phyloP scores from a whole-genome alignment of 257 asterid genomes.

The Petunia axillaris region DNA sequence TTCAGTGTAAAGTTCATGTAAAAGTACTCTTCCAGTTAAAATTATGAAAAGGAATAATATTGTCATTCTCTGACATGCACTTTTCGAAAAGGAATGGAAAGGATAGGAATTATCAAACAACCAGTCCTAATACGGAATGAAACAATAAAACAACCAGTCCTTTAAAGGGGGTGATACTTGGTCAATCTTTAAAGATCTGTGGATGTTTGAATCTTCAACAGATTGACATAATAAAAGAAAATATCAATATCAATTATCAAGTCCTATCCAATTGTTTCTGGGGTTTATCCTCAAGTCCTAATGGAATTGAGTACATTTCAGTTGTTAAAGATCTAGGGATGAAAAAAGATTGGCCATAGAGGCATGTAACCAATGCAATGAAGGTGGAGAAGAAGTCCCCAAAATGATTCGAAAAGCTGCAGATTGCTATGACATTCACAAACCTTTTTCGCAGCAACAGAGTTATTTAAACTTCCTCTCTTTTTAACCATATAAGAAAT shows the following conservation, averaged over 20 bases:
- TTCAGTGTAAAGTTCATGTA: too few relatives aligned
- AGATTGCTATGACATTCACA: constrained; percentile 73
- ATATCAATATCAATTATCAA: background rate
- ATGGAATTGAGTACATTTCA: constrained; percentile 44
- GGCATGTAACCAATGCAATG: constrained; percentile 93
- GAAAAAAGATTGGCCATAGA: constrained; percentile 82
- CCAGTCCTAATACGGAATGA: background rate
- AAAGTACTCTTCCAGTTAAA: too few relatives aligned
- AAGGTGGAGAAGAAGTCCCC: constrained; percentile 83
- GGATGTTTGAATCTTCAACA: background rate
- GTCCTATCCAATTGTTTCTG: constrained; percentile 3
- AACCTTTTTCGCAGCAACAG: constrained; percentile 45
- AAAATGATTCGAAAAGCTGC: constrained; percentile 85
- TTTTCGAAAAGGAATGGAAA: too few relatives aligned
- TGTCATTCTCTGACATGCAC: too few relatives aligned
- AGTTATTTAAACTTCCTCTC: constrained; percentile 33
- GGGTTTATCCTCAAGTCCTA: constrained; percentile 23
- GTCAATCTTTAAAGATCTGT: background rate
- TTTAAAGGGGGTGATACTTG: constrained; percentile 10
- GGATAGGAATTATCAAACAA: too few relatives aligned
- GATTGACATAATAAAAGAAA: constrained; percentile 3
- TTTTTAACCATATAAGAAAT: too few relatives aligned
- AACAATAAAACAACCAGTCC: too few relatives aligned
- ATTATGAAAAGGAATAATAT: too few relatives aligned
- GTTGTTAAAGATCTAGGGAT: constrained; percentile 83